Evolutionary conservation across 768 basidiomycete genomes (phyloP).

Genomic region (Boletus reticuloceps): DNA sequence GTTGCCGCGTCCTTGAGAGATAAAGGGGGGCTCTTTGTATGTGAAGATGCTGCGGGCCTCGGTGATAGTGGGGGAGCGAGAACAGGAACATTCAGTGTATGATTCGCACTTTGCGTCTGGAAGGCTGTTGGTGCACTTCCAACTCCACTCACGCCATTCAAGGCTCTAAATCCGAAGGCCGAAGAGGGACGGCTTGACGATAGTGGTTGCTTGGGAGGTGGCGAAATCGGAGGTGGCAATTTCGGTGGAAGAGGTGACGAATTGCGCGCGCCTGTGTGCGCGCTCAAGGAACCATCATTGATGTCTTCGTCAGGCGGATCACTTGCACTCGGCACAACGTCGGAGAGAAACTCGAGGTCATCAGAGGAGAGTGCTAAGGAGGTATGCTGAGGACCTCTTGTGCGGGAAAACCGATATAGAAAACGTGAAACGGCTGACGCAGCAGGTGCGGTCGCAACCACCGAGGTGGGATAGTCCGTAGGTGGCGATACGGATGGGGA

Average conservation of each 20-base stretch:
- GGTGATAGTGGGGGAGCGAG: constrained; percentile 29
- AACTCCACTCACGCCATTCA: not conserved
- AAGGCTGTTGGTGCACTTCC: not conserved
- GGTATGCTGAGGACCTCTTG: constrained; percentile 39
- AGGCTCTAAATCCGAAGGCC: not conserved
- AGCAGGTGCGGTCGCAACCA: constrained; percentile 22
- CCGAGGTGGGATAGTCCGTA: constrained; percentile 1
- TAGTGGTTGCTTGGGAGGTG: constrained; percentile 30
- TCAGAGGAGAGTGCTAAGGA: constrained; percentile 73
- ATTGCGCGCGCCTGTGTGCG: constrained; percentile 41
- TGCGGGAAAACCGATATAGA: constrained; percentile 68
- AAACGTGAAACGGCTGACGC: constrained; percentile 83
- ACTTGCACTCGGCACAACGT: constrained; percentile 54
- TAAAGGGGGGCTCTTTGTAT: constrained; percentile 13
- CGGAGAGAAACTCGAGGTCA: constrained; percentile 80
- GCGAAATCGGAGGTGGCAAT: constrained; percentile 48
- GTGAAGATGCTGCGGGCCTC: constrained; percentile 26
- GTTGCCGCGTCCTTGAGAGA: not conserved
- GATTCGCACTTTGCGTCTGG: not conserved
- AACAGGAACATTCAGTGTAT: constrained; percentile 8
- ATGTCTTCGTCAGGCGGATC: constrained; percentile 39
- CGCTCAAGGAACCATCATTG: constrained; percentile 33
- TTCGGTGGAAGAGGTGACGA: constrained; percentile 41
- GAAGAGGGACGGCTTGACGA: constrained; percentile 13
- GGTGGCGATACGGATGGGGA: constrained; percentile 12